Percentiles rank a stretch among this genome's conserved stretches.
phyloP scores from a whole-genome alignment of 192 early-diverging fungal genomes.

The Irineochytrium annulatum region DNA sequence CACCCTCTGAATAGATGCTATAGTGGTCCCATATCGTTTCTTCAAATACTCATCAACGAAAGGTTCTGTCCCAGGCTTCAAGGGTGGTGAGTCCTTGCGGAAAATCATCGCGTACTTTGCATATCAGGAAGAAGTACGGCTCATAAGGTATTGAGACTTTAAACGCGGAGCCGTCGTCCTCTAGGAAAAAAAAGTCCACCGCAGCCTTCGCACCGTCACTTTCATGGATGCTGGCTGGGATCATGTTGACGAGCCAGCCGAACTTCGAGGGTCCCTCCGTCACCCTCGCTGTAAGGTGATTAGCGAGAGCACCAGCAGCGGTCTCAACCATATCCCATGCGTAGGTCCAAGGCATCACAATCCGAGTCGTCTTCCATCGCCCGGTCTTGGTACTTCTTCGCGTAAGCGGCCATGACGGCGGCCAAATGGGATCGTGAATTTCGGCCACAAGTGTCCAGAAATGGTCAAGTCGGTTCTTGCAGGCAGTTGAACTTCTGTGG shows the following conservation, averaged over 20 bases:
- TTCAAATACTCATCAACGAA: conserved; percentile 85
- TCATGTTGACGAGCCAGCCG: conserved; percentile 98
- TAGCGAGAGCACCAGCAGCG: no score
- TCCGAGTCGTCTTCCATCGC: not conserved
- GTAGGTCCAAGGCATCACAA: not conserved
- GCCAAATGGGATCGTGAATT: no score
- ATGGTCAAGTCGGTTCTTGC: no score
- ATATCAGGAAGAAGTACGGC: conserved; percentile 89
- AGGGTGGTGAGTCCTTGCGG: not conserved
- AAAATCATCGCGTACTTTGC: conserved; percentile 55
- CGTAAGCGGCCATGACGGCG: no score
- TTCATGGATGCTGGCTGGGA: conserved; percentile 8
- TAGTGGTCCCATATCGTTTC: conserved; percentile 60
- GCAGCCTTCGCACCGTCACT: conserved; percentile 58
- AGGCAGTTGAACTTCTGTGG: no score
- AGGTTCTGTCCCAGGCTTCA: conserved; percentile 62
- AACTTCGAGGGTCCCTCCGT: conserved; percentile 35
- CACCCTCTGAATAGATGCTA: conserved; percentile 61
- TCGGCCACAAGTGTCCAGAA: no score
- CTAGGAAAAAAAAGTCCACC: conserved; percentile 90
- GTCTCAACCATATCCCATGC: conserved; percentile 11
- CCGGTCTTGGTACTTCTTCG: no score
- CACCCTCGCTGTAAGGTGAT: no score
- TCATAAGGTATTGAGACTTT: conserved; percentile 79
- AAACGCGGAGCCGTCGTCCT: conserved; percentile 83